These are phyloP conservation scores for Colletotrichum orchidophilum DNA, from an alignment of 2,329 filamentous ascomycete species.

Conservation along the genomic window DNA sequence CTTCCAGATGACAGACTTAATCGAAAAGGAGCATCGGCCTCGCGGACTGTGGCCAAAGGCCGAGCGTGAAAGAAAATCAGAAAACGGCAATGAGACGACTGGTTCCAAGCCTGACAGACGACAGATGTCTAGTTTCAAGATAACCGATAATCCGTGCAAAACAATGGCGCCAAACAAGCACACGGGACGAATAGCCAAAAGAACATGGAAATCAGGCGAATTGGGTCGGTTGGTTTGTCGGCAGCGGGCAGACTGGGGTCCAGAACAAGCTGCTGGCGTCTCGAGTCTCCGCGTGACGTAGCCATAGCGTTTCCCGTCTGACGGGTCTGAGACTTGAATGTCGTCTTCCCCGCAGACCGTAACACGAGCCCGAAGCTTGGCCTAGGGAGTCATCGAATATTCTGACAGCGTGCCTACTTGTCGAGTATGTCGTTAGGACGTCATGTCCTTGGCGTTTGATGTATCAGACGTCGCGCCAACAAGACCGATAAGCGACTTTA, in stretches of 20 bases:
- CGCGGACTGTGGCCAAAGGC: neutral
- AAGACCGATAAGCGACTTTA: neutral
- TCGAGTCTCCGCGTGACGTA: neutral
- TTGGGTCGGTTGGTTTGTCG: neutral
- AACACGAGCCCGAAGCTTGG: slow-evolving; percentile 1
- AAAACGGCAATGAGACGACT: neutral
- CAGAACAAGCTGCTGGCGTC: neutral
- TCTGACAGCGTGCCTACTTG: neutral
- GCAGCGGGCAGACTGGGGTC: neutral
- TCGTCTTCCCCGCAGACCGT: neutral
- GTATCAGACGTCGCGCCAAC: neutral
- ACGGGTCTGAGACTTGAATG: neutral
- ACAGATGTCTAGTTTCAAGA: neutral
- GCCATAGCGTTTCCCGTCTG: neutral
- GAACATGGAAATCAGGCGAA: neutral
- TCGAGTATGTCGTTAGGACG: neutral
- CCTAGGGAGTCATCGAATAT: neutral
- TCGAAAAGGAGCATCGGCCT: neutral
- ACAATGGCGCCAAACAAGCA: neutral
- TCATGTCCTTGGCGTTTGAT: neutral
- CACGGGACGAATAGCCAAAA: neutral
- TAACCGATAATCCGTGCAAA: neutral
- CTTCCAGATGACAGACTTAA: neutral
- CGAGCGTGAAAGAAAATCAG: neutral
- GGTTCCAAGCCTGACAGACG: neutral